Percentiles rank a stretch among this genome's conserved stretches.
Conservation (phyloP, 2,329 filamentous ascomycete genomes). For the Leptographium lundbergii region DNA sequence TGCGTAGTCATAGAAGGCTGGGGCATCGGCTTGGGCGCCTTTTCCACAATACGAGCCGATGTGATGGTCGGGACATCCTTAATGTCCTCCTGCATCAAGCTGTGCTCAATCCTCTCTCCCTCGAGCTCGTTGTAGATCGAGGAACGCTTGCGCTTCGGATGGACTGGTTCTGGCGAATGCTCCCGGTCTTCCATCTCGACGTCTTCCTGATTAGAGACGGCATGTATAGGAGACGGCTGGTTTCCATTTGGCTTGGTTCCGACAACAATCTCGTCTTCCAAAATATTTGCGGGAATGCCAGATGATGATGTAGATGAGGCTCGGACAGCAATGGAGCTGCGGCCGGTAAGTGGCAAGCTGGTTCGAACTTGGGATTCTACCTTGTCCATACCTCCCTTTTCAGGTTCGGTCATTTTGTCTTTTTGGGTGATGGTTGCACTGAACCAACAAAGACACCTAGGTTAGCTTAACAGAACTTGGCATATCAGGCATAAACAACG, state of each 20-base stretch:
- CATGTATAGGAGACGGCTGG: constrained; percentile 22
- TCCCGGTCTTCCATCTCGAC: constrained; percentile 30
- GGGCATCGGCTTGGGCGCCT: background rate
- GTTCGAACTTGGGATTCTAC: constrained; percentile 17
- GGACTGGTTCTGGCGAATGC: constrained; percentile 24
- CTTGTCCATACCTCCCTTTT: constrained; percentile 3
- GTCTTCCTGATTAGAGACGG: constrained; percentile 28
- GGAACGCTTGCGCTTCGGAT: constrained; percentile 43
- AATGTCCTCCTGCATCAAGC: constrained; percentile 10
- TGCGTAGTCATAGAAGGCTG: constrained; percentile 5
- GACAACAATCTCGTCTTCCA: constrained; percentile 42
- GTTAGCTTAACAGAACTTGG: background rate
- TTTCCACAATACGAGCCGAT: background rate
- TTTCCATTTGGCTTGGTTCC: constrained; percentile 27
- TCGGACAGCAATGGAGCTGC: background rate
- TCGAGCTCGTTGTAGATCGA: constrained; percentile 36
- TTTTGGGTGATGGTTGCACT: background rate
- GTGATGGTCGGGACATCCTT: background rate
- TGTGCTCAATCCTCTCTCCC: constrained; percentile 32
- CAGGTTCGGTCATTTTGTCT: constrained; percentile 2
- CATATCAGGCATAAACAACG: background rate
- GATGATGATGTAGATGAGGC: constrained; percentile 21
- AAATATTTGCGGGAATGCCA: constrained; percentile 23
- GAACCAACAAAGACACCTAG: background rate
- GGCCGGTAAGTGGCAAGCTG: constrained; percentile 22